Base-by-base conservation (phyloP, 2,329 filamentous ascomycete genomes). In the Colletotrichum sp. region DNA sequence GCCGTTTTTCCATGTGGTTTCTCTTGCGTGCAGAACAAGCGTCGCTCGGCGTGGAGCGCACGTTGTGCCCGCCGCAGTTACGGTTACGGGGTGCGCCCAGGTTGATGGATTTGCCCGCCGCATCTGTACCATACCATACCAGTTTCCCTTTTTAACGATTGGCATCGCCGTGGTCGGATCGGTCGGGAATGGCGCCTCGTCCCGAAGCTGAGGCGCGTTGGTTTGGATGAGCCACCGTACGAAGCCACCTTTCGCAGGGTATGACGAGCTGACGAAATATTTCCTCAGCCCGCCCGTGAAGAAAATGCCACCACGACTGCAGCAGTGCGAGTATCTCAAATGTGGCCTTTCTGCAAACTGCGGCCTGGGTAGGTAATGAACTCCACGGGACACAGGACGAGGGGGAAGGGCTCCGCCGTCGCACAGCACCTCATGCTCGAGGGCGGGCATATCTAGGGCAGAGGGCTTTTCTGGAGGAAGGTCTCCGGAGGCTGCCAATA, bases 11-110 rank as follows among this genome's bases (percentile, higher is more conserved):
- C 66, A 64, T 64, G 39, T 73, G 52, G 61, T 12, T 43, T 36
- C 27, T 48, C 61, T 70, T 68, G 58, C 66, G 67, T 70, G 67
- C 67, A 70, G 27, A 25, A 58, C 25, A 74, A 64, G 71, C 66
- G 52, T 52, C 28, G 30, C 62, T 56, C 52, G 52, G 72, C 61
- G 72, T 62, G 71, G 68, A 43, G 52, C 39, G 68, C 61, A 75
- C 68, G 61, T 61, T 56, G 58, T 22, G 56, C 27, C 27, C 18
- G 72, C 68, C 66, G 43, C 43, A n/a, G 43, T 48, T 43, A 2
- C 16, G 58, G 67, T 71, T 71, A 25, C 22, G 28, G 52, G 68
- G 67, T 32, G 61, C 34, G 68, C 48, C 68, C 68, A 36, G 61
- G 39, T 48, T 22, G 27, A 52, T 30, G 66, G 48, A 15, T 22